Percentiles rank a stretch among this genome's conserved stretches.
Evolutionary conservation across 805 yeast species (phyloP).

Genomic region (Brettanomyces nanus): DNA sequence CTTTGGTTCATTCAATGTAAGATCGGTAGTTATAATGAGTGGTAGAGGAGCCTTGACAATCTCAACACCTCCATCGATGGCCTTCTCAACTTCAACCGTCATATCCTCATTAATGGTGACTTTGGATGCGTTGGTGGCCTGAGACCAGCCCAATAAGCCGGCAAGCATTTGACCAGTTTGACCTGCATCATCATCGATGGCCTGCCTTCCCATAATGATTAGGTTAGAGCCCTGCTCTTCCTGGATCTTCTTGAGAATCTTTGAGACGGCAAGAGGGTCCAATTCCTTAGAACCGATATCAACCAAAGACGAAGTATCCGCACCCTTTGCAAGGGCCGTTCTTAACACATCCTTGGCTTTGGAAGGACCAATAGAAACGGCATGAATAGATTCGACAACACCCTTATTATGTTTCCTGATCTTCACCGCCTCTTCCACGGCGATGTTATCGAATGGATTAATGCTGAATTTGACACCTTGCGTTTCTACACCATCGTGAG

Average conservation of each 20-base stretch:
- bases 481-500: slow-evolving; percentile 77
- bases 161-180: slow-evolving; percentile 97
- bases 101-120: slow-evolving; percentile 52
- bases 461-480: slow-evolving; percentile 87
- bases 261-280: slow-evolving; percentile 88
- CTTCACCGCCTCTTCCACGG: slow-evolving; percentile 86
- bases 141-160: slow-evolving; percentile 91
- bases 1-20: slow-evolving; percentile 90
- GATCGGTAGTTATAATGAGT: slow-evolving; percentile 81
- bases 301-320: slow-evolving; percentile 74
- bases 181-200: slow-evolving; percentile 91
- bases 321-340: slow-evolving; percentile 92
- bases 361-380: slow-evolving; percentile 82
- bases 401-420: slow-evolving; percentile 59
- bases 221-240: slow-evolving; percentile 66
- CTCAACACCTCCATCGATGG: slow-evolving; percentile 93
- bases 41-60: slow-evolving; percentile 74
- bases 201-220: slow-evolving; percentile 89
- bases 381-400: slow-evolving; percentile 75
- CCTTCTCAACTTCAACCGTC: slow-evolving; percentile 76
- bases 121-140: slow-evolving; percentile 89
- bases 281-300: slow-evolving; percentile 62
- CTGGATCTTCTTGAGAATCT: slow-evolving; percentile 66
- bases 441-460: slow-evolving; percentile 97
- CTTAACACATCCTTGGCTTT: slow-evolving; percentile 85